Base-by-base conservation (phyloP, 306 rosid genomes). In the Carpinus fangiana region DNA sequence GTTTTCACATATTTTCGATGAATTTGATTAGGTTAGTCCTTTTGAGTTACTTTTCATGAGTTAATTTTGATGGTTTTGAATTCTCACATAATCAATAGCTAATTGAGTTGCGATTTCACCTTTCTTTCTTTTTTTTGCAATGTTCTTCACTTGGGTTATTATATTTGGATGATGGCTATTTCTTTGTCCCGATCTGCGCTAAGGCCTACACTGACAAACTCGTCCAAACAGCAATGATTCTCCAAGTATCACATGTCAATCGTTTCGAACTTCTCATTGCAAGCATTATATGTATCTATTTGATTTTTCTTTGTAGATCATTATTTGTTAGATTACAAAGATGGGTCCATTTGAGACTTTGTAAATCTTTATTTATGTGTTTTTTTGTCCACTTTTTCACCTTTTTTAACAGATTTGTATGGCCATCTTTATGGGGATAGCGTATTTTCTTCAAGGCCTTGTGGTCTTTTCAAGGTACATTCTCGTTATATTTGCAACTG, bases 401-500 rank as follows among this genome's bases (percentile, higher is more conserved):
- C 17, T 7, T 66, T 52, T 26, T n/a, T 6, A 12, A 51, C 82
- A 89, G 90, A 86, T 77, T 50, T 68, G 55, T 85, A 47, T 46
- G 81, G 79, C 81, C 76, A 74, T 65, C 79, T 86, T 79, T 28
- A 61, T 26, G 79, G 88, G 80, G 84, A 78, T 43, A 69, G 78
- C 57, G 81, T 67, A 74, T 48, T 75, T 60, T 68, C 84, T 68
- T 71, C 84, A 9, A 85, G 86, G 20, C 36, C 73, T 81, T 81
- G 77, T 12, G 72, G 78, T 73, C 60, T 80, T 79, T 59, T 71
- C 66, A 87, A 81, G 93, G 98, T 92, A 85, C 60, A 23, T 47
- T 80, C 77, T 36, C 53, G 21, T 45, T 18, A 16, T 41, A 56
- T 82, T 61, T 13, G 68, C 36, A 61, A 61, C 2, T 61, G 68